These are phyloP conservation scores for Dacryopinax primogenitus DNA, from an alignment of 768 basidiomycete species.

Conservation along the genomic window DNA sequence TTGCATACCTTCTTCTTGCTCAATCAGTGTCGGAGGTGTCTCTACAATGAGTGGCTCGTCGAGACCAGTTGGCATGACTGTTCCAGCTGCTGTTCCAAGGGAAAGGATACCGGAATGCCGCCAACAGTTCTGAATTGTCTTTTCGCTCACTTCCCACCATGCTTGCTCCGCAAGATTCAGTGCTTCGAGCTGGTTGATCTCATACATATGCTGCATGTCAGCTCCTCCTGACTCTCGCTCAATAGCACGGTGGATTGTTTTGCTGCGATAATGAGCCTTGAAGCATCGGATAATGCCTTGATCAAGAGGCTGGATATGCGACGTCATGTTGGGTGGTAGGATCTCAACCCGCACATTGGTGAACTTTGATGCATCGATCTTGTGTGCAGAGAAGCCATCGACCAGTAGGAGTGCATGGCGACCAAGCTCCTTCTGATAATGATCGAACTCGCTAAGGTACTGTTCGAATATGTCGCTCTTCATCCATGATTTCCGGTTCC, in stretches of 20 bases:
- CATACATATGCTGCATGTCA: constrained; percentile 24
- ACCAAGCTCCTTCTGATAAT: constrained; percentile 20
- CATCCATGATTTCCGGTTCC: constrained; percentile 33
- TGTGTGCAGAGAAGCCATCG: constrained; percentile 28
- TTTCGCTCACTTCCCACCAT: constrained; percentile 30
- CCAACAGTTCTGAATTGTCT: too few relatives aligned
- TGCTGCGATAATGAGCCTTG: constrained; percentile 28
- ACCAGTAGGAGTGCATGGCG: constrained; percentile 22
- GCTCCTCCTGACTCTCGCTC: constrained; percentile 27
- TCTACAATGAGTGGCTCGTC: neutral
- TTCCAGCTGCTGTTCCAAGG: neutral
- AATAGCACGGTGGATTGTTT: constrained; percentile 21
- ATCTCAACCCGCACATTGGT: constrained; percentile 24
- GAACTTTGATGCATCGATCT: constrained; percentile 21
- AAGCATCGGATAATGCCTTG: constrained; percentile 29
- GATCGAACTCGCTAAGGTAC: constrained; percentile 24
- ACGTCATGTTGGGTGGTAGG: constrained; percentile 30
- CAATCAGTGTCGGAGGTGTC: neutral
- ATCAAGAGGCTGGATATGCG: constrained; percentile 30
- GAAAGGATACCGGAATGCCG: too few relatives aligned
- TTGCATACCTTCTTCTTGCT: neutral
- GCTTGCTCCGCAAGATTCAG: constrained; percentile 27
- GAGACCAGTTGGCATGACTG: neutral
- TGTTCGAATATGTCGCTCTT: constrained; percentile 27
- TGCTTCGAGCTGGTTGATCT: constrained; percentile 28